A percentile compares a stretch with the other conserved stretches of the same genome.
These are phyloP conservation scores for Gonium pectorale DNA, from an alignment of 139 green algal species.

Conservation along the genomic window DNA sequence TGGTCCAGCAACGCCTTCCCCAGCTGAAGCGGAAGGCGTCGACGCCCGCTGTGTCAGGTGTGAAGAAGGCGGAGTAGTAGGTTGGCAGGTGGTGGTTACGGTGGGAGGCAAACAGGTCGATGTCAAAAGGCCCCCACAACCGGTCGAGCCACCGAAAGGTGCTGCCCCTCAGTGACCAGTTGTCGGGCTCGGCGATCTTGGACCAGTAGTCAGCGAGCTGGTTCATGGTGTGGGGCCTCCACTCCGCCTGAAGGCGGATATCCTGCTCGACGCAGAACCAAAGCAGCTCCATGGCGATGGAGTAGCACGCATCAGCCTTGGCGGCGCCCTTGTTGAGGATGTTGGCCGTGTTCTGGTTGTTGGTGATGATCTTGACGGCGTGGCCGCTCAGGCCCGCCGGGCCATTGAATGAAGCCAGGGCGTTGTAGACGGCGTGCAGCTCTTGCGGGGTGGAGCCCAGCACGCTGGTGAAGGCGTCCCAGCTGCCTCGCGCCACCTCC, in stretches of 20 bases:
- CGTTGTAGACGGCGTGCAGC: background rate
- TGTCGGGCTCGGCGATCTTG: slow-evolving; percentile 13
- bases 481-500: background rate
- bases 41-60: slow-evolving; percentile 32
- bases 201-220: background rate
- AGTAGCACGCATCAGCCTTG: background rate
- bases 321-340: slow-evolving; percentile 19
- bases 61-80: slow-evolving; percentile 40
- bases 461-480: background rate
- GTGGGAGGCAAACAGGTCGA: slow-evolving; percentile 44
- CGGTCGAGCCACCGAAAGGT: background rate
- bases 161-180: slow-evolving; percentile 3
- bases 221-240: slow-evolving; percentile 11
- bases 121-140: slow-evolving; percentile 16
- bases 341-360: slow-evolving; percentile 6
- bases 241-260: slow-evolving; percentile 16
- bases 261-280: background rate
- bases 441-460: slow-evolving; percentile 22
- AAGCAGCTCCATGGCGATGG: background rate
- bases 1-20: background rate
- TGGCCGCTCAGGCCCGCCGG: background rate
- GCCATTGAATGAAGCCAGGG: slow-evolving; percentile 12
- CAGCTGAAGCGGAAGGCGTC: slow-evolving; percentile 29
- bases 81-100: slow-evolving; percentile 4
- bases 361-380: background rate